Evolutionary conservation across 108 stramenopile genomes (phyloP).

Genomic region (Schizochytrium sp.): DNA sequence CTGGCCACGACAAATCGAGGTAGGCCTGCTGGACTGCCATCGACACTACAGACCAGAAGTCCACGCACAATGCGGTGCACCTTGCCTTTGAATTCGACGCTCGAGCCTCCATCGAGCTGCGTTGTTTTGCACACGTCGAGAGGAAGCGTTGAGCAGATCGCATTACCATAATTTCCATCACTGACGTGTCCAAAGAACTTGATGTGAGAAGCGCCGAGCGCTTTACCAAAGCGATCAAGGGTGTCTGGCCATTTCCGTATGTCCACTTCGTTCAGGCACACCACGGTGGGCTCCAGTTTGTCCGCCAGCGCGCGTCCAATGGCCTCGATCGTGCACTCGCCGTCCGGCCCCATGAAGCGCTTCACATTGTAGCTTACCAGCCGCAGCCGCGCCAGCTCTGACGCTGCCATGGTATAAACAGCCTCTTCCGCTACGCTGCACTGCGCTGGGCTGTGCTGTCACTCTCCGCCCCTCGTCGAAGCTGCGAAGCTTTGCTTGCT

Average conservation of each 20-base stretch:
- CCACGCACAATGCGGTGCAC: conserved; percentile 1
- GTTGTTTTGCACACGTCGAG: background rate
- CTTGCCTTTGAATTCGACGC: background rate
- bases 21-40: background rate
- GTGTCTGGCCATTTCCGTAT: background rate
- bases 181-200: background rate
- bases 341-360: background rate
- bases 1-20: background rate
- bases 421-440: no score
- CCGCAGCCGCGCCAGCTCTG: background rate
- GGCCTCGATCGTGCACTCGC: background rate
- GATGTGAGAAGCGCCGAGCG: background rate
- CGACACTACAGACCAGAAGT: background rate
- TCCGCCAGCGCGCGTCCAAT: background rate
- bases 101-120: background rate
- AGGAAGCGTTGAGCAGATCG: background rate
- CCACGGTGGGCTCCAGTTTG: background rate
- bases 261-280: conserved; percentile 11
- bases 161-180: background rate
- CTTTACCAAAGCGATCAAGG: background rate
- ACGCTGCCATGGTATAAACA: no score
- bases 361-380: conserved; percentile 16
- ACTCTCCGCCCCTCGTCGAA: no score
- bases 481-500: no score
- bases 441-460: no score